Evolutionary conservation across 2,329 filamentous ascomycete species (phyloP).

Genomic region (Diaporthe citrichinensis): DNA sequence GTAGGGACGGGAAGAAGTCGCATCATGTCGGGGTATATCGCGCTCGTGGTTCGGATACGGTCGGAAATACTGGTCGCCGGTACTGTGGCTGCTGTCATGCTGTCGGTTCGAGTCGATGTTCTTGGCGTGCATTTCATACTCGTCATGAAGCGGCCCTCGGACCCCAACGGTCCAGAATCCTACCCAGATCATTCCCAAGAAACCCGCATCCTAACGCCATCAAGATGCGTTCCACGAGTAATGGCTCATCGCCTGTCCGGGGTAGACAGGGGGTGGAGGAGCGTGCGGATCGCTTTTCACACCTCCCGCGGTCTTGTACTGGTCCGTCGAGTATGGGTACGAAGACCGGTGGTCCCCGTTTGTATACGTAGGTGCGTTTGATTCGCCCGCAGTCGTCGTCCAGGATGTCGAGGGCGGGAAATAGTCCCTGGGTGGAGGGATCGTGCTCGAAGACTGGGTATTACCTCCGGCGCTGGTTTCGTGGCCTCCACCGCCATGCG

Average conservation of each 20-base stretch:
- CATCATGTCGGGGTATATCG: conserved; percentile 7
- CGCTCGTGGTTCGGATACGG: neutral
- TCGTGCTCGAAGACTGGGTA: conserved; percentile 44
- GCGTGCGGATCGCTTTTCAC: conserved; percentile 53
- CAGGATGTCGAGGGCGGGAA: conserved; percentile 66
- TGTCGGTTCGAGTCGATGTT: conserved; percentile 14
- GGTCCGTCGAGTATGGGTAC: conserved; percentile 61
- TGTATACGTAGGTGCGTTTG: conserved; percentile 59
- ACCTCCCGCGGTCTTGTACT: conserved; percentile 59
- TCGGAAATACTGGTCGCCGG: neutral
- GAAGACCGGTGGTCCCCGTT: conserved; percentile 59
- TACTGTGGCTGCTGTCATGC: neutral
- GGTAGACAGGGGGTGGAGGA: conserved; percentile 58
- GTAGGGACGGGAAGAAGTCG: conserved; percentile 34
- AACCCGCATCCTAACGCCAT: conserved; percentile 1
- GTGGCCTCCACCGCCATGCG: conserved; percentile 36
- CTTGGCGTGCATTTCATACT: conserved; percentile 27
- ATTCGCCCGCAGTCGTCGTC: conserved; percentile 66
- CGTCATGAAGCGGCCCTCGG: conserved; percentile 6
- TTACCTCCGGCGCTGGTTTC: conserved; percentile 37
- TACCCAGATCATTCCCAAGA: neutral
- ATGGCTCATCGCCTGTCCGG: conserved; percentile 61
- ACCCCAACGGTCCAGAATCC: neutral
- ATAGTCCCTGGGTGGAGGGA: conserved; percentile 63
- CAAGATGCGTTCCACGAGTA: conserved; percentile 71